Percentiles rank a stretch among this genome's conserved stretches.
Evolutionary conservation across 495 filamentous ascomycete genomes (phyloP).

Genomic region (Parachaetomium inaequale): DNA sequence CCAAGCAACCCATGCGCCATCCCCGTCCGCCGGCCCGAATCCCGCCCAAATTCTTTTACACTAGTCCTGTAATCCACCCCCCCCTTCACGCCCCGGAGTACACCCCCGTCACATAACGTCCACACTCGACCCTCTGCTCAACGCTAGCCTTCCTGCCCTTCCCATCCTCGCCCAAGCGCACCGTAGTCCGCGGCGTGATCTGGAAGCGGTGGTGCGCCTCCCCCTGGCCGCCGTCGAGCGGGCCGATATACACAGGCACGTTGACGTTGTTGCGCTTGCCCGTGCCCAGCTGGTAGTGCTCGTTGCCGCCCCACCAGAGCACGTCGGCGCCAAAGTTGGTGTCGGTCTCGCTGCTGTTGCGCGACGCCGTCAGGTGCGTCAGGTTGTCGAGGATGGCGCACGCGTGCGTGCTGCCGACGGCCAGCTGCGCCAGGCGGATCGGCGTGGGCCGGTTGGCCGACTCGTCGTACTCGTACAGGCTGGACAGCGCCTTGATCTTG

Average conservation of each 20-base stretch:
- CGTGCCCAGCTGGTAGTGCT: conserved; percentile 87
- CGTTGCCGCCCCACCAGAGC: conserved; percentile 92
- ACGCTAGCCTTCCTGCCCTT: conserved; percentile 64
- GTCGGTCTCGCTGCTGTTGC: conserved; percentile 51
- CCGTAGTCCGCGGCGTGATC: conserved; percentile 72
- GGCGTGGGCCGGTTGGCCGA: conserved; percentile 59
- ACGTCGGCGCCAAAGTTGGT: conserved; percentile 82
- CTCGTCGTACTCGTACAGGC: conserved; percentile 84
- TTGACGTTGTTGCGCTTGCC: conserved; percentile 78
- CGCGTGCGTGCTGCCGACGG: conserved; percentile 73
- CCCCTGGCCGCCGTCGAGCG: conserved; percentile 56
- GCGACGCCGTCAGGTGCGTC: conserved; percentile 54
- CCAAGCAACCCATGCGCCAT: conserved; percentile 3
- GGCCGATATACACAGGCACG: conserved; percentile 72
- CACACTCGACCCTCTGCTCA: conserved; percentile 88
- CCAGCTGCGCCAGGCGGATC: conserved; percentile 69
- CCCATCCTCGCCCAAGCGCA: conserved; percentile 58
- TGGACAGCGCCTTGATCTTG: conserved; percentile 80
- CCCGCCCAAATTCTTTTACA: neutral
- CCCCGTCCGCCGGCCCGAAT: neutral
- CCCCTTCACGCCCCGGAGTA: conserved; percentile 49
- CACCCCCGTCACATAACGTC: conserved; percentile 76
- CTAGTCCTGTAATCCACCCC: too few species aligned
- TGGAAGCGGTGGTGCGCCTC: conserved; percentile 68
- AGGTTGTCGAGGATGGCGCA: conserved; percentile 79